Conservation (phyloP, 2,329 filamentous ascomycete genomes). For the Hypoxylon sp. region DNA sequence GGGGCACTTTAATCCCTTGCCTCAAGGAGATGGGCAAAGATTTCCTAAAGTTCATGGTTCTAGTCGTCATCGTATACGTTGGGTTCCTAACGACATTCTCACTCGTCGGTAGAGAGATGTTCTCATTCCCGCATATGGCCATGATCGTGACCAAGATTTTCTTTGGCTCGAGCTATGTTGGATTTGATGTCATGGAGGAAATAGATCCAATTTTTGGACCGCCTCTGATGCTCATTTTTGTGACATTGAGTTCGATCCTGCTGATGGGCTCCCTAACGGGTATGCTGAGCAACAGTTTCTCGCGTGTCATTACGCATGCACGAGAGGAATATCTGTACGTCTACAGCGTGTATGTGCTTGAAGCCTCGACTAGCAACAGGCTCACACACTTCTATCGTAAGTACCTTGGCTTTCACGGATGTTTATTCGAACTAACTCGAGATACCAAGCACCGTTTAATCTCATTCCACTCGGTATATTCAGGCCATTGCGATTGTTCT, state of each 20-base stretch:
- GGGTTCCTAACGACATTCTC: slow-evolving; percentile 91
- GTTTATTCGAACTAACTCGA: slow-evolving; percentile 1
- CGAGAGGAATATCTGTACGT: slow-evolving; percentile 84
- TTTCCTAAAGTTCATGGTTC: slow-evolving; percentile 78
- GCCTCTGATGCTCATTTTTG: slow-evolving; percentile 76
- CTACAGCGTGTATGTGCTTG: slow-evolving; percentile 73
- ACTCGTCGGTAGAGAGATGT: slow-evolving; percentile 77
- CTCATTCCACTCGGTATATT: slow-evolving; percentile 78
- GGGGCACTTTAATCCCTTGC: slow-evolving; percentile 89
- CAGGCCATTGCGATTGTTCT: slow-evolving; percentile 76
- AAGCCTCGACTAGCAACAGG: slow-evolving; percentile 75
- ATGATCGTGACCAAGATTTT: slow-evolving; percentile 85
- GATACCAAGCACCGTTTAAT: slow-evolving; percentile 69
- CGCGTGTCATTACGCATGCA: slow-evolving; percentile 71
- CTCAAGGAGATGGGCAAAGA: slow-evolving; percentile 95
- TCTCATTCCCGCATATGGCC: slow-evolving; percentile 74
- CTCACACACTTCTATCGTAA: slow-evolving; percentile 74
- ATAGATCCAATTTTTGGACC: slow-evolving; percentile 70
- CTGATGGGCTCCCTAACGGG: slow-evolving; percentile 82
- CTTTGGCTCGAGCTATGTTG: slow-evolving; percentile 80
- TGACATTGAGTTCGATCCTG: slow-evolving; percentile 81
- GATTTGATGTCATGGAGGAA: slow-evolving; percentile 74
- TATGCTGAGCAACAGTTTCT: slow-evolving; percentile 82
- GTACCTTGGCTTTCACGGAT: slow-evolving; percentile 12
- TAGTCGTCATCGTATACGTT: slow-evolving; percentile 84